Conservation (phyloP, 1,284 basidiomycete genomes). For the Sporisorium scitamineum region DNA sequence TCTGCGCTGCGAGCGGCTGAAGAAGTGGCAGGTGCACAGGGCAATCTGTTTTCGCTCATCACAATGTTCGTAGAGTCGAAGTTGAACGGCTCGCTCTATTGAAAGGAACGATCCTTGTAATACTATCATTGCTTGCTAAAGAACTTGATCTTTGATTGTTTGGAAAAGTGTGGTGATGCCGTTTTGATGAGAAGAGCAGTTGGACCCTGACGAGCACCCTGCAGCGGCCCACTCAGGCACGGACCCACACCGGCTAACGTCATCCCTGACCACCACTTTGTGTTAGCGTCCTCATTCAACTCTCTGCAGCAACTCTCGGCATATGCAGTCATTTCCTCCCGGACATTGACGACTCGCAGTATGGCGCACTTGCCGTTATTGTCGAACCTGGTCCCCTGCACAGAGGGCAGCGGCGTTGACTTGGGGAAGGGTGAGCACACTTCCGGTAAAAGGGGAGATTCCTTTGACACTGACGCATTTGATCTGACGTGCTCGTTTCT, state of each 20-base stretch:
- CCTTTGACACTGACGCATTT: background rate
- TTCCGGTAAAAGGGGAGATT: too few relatives aligned
- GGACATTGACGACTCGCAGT: too few relatives aligned
- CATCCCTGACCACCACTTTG: background rate
- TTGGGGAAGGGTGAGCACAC: constrained; percentile 4
- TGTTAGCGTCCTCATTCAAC: background rate
- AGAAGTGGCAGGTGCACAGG: constrained; percentile 26
- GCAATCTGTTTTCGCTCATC: constrained; percentile 22
- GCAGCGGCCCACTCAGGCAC: constrained; percentile 3
- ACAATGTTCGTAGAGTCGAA: constrained; percentile 38
- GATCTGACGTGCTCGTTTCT: background rate
- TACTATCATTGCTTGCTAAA: background rate
- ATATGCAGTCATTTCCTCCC: background rate
- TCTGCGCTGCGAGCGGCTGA: constrained; percentile 36
- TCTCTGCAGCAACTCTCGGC: background rate
- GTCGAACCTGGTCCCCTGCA: background rate
- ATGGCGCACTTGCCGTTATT: background rate
- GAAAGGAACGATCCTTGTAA: constrained; percentile 1
- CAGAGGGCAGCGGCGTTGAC: background rate
- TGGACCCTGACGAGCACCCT: constrained; percentile 13
- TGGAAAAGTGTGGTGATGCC: background rate
- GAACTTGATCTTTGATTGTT: background rate
- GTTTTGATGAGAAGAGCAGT: background rate
- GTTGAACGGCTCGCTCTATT: constrained; percentile 21
- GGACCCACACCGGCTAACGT: background rate